Evolutionary conservation across 2,329 filamentous ascomycete species (phyloP), one percentile per base, ranked within the genome.

Genomic region (Diaporthe sp.): DNA sequence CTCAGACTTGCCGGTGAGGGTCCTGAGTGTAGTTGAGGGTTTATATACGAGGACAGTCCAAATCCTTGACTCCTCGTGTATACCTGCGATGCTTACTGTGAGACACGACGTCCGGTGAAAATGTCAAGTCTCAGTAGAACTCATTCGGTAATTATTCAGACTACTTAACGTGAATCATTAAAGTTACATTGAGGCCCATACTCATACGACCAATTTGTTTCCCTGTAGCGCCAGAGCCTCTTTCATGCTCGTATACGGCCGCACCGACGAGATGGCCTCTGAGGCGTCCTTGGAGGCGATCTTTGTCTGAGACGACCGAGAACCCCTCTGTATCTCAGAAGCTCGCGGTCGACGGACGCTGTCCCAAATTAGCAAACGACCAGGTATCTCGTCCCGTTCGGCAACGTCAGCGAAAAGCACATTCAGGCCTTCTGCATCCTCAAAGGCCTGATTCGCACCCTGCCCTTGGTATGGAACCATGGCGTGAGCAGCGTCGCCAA

Each of bases 391-490:
- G 6, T 60, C 57, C 57, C 35, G n/a, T 60, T 60, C 35, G 1
- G 22, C 6, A 25, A 17, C 57, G 7, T 60, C 33, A 5, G 35
- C 33, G 12, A 60, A 19, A 17, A 60, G 22, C 22, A 25, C 57
- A 25, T 60, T 40, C 33, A 60, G 57, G 57, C 57, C 57, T 60
- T 60, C 57, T 12, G 40, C 64, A 35, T 68, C 64, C 19, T 68
- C 64, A 3, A 68, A 54, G 19, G 64, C 64, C 45, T 68, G 64
- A 25, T 33, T 57, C 38, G 68, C 68, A 19, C 68, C 68, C 54
- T 71, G 68, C 1, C 52, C 68, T 35, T 58, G 57, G 68, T 58
- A 71, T 17, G 68, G 68, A n/a, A 42, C 52, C 54, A 71, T 71
- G 19, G 25, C 68, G 22, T 71, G 68, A 25, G 68, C 68, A 30